These are phyloP conservation scores for Asterophora parasitica DNA, from an alignment of 768 basidiomycete genomes.

Conservation along the genomic window DNA sequence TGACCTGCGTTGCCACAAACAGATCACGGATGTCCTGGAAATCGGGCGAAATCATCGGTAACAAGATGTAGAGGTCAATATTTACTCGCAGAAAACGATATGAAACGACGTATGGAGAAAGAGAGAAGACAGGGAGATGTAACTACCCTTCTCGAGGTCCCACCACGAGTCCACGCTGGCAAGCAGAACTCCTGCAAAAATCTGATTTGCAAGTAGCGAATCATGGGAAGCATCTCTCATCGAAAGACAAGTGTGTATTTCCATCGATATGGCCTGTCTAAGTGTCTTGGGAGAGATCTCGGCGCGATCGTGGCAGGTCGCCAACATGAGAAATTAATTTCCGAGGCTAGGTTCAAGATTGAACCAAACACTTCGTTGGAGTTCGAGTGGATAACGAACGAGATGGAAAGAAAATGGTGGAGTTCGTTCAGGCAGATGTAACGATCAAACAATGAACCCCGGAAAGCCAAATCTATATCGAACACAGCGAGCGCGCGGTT, in stretches of 20 bases:
- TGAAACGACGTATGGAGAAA: constrained; percentile 10
- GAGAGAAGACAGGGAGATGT: background rate
- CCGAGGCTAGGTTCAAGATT: constrained; percentile 23
- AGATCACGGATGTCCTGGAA: constrained; percentile 6
- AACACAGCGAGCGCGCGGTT: background rate
- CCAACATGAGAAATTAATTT: constrained; percentile 30
- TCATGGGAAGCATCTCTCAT: background rate
- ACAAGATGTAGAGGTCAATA: background rate
- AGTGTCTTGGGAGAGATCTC: constrained; percentile 3
- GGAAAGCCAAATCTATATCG: constrained; percentile 5
- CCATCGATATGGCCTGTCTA: constrained; percentile 16
- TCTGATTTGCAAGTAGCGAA: background rate
- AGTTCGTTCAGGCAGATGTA: background rate
- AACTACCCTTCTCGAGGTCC: constrained; percentile 3
- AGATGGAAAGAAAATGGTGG: background rate
- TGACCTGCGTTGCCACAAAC: constrained; percentile 1
- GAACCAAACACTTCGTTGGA: background rate
- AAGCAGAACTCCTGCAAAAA: background rate
- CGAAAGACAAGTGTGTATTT: constrained; percentile 1
- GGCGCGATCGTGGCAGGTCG: constrained; percentile 12
- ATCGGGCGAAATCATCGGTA: constrained; percentile 1
- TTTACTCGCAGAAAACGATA: constrained; percentile 8
- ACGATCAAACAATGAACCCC: background rate
- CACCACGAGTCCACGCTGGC: background rate
- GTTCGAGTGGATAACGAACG: background rate